These are phyloP conservation scores for Amaranthus palmeri DNA, from an alignment of 148 eudicot genomes.

Conservation along the genomic window DNA sequence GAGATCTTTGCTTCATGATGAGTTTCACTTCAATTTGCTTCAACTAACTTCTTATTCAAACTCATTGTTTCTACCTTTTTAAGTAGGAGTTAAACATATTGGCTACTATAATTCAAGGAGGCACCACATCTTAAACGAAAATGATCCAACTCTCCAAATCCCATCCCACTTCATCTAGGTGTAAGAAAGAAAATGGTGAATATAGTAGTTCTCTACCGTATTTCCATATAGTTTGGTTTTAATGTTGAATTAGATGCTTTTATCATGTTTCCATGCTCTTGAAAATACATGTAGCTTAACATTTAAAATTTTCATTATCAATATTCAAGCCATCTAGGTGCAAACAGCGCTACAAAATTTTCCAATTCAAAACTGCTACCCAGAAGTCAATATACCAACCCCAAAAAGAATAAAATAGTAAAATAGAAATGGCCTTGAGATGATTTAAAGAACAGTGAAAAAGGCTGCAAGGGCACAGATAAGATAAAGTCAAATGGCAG, in stretches of 20 bases:
- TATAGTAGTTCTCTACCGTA: neutral
- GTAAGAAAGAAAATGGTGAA: neutral
- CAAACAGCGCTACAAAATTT: neutral
- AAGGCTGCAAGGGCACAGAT: neutral
- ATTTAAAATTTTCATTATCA: neutral
- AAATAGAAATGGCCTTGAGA: neutral
- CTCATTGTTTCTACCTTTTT: neutral
- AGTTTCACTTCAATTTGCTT: neutral
- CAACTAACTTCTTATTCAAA: neutral
- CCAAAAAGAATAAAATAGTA: neutral
- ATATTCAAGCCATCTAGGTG: neutral
- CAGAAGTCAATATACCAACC: neutral
- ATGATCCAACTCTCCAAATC: neutral
- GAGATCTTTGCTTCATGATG: neutral
- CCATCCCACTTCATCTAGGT: neutral
- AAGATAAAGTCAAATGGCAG: constrained; percentile 12
- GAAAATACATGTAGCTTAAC: neutral
- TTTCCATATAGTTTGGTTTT: neutral
- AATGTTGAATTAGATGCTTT: neutral
- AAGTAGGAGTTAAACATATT: neutral
- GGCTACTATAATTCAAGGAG: neutral
- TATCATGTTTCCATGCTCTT: neutral
- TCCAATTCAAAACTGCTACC: neutral
- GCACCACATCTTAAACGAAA: neutral
- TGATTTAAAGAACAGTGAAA: neutral